Conservation (phyloP, 352 stramenopile genomes). For the Pelagophyceae sp. region DNA sequence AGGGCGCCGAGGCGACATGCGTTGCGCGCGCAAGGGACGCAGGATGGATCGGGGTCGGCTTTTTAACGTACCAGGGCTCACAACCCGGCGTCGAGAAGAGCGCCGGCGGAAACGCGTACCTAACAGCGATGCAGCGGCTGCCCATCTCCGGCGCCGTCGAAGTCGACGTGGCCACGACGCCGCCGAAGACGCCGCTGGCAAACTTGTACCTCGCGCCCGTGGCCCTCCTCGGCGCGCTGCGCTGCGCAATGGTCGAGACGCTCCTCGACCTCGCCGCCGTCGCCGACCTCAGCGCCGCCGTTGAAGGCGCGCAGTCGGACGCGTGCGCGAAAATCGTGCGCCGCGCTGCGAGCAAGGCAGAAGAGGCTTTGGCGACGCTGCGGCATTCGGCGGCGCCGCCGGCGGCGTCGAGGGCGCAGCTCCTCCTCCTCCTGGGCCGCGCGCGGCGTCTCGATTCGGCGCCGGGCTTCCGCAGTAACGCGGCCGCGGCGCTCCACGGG, state of each 20-base stretch:
- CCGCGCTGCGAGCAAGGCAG: neutral
- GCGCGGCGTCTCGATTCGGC: neutral
- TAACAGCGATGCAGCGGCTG: neutral
- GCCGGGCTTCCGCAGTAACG: no score
- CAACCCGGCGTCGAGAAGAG: neutral
- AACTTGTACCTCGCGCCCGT: neutral
- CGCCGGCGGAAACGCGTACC: neutral
- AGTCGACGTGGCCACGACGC: no score
- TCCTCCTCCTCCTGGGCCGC: neutral
- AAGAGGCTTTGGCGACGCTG: neutral
- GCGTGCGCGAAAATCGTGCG: neutral
- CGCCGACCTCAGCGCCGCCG: no score
- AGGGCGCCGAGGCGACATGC: neutral
- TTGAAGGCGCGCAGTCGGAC: no score
- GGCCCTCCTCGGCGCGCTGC: neutral
- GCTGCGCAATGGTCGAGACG: neutral
- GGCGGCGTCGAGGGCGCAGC: neutral
- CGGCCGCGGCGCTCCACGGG: no score
- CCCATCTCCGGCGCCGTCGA: neutral
- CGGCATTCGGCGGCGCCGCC: neutral
- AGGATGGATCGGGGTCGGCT: neutral
- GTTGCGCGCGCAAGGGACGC: neutral
- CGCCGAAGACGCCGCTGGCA: neutral
- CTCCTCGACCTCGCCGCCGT: constrained; percentile 2
- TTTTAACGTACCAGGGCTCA: neutral